Evolutionary conservation across 805 yeast genomes (phyloP).

Genomic region (Kodamaea hsintzibuensis): DNA sequence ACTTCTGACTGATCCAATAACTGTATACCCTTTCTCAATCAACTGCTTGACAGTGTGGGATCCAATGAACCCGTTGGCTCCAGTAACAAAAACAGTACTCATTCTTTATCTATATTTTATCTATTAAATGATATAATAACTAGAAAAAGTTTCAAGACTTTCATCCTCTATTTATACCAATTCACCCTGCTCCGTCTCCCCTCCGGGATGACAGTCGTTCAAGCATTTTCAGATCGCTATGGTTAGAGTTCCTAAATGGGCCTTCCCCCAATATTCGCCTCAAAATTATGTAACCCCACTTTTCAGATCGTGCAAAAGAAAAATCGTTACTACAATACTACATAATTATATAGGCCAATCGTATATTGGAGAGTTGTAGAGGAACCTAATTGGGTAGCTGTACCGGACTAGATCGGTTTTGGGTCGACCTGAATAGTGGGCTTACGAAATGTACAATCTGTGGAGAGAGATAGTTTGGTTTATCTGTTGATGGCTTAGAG

Average conservation of each 20-base stretch:
- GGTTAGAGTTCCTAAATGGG: background rate
- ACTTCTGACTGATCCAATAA: conserved; percentile 53
- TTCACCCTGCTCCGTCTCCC: background rate
- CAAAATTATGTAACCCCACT: too few species aligned
- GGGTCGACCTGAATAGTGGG: background rate
- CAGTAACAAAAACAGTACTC: conserved; percentile 44
- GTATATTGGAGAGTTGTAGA: background rate
- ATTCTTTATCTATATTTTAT: conserved; percentile 5
- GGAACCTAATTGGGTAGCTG: background rate
- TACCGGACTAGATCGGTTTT: background rate
- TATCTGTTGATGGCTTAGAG: background rate
- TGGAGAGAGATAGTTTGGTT: too few species aligned
- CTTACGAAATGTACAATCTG: too few species aligned
- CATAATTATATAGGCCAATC: background rate
- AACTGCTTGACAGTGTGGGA: conserved; percentile 46
- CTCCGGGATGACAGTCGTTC: too few species aligned
- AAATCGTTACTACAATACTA: too few species aligned
- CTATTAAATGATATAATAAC: background rate
- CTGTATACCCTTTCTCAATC: conserved; percentile 41
- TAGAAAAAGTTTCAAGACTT: background rate
- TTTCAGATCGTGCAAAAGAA: too few species aligned
- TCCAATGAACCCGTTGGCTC: conserved; percentile 57
- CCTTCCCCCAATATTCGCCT: background rate
- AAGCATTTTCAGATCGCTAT: background rate
- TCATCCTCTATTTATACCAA: background rate